Conservation (phyloP, 257 asterid species). For the Solanum arcanum region DNA sequence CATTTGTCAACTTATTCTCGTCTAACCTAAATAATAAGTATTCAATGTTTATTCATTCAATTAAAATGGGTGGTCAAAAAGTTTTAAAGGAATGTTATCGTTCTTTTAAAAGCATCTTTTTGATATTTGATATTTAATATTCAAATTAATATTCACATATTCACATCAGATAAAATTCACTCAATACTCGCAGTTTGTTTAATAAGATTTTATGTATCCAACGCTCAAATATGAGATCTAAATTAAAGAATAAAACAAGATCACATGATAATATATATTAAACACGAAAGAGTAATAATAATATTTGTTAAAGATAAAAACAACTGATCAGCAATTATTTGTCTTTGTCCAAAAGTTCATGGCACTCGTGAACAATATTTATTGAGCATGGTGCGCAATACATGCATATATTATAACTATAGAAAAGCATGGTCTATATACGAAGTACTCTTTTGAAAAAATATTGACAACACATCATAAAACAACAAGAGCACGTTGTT, state of each 20-base stretch:
- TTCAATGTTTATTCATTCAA: not conserved
- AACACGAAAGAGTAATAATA: not conserved
- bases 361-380: not conserved
- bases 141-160: not conserved
- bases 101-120: no score
- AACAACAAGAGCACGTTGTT: not conserved
- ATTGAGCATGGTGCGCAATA: not conserved
- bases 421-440: not conserved
- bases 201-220: not conserved
- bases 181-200: not conserved
- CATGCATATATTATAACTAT: not conserved
- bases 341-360: not conserved
- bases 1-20: not conserved
- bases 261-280: no score
- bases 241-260: not conserved
- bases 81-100: not conserved
- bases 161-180: rapidly evolving
- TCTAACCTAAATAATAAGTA: not conserved
- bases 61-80: not conserved
- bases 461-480: not conserved
- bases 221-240: not conserved
- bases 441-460: not conserved
- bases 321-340: not conserved
- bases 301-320: not conserved
- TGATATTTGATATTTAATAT: rapidly evolving